These are phyloP conservation scores for Teratosphaeria nubilosa DNA, from an alignment of 2,329 filamentous ascomycete genomes.

Conservation along the genomic window DNA sequence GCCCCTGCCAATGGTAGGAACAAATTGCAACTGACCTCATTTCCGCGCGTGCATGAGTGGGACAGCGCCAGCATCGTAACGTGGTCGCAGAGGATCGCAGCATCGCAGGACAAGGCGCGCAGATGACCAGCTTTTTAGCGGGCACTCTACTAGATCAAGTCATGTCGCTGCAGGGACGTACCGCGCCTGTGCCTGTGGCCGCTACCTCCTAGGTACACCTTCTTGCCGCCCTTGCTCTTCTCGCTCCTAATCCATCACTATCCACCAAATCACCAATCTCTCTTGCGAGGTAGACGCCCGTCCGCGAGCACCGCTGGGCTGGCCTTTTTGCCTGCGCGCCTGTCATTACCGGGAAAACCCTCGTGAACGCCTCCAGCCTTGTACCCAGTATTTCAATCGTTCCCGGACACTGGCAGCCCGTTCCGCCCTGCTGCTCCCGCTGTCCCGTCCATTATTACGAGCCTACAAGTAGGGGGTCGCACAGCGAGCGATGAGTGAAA, in stretches of 20 bases:
- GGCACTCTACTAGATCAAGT: not conserved
- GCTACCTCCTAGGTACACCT: not conserved
- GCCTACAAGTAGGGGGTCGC: not conserved
- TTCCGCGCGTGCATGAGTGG: conserved; percentile 3
- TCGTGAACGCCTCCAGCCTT: not conserved
- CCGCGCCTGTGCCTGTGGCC: not conserved
- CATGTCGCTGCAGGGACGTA: conserved; percentile 1
- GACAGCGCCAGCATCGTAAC: not conserved
- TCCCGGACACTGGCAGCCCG: not conserved
- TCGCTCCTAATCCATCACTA: not conserved
- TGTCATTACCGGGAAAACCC: not conserved
- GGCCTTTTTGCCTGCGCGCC: not conserved
- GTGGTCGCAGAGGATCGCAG: not conserved
- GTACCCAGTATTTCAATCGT: not conserved
- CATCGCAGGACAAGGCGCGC: not conserved
- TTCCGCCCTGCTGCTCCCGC: not conserved
- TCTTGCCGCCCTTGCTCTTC: not conserved
- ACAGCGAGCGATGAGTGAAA: not conserved
- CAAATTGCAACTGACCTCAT: conserved; percentile 2
- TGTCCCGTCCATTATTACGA: not conserved
- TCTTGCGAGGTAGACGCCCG: not conserved
- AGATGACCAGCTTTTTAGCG: not conserved
- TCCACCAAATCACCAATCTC: not conserved
- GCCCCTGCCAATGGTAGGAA: not conserved
- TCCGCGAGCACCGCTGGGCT: not conserved